phyloP scores from a whole-genome alignment of 441 rosid genomes.

The Aleurites moluccanus region DNA sequence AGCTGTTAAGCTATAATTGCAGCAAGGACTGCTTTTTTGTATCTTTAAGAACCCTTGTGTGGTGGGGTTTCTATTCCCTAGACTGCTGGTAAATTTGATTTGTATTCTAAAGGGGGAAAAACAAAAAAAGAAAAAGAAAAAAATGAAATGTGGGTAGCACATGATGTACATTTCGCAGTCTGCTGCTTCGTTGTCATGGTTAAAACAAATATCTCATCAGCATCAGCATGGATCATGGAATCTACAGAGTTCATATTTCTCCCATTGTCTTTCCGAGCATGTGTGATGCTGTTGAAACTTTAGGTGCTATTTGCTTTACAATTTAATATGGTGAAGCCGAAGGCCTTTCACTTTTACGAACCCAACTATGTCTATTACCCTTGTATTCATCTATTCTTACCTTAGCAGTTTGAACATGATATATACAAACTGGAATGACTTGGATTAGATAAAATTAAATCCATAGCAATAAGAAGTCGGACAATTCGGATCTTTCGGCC shows the following conservation, averaged over 20 bases:
- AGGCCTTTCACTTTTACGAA: conserved; percentile 2
- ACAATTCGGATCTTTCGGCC: too few species aligned
- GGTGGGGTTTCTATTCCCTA: conserved; percentile 18
- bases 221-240: conserved; percentile 36
- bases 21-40: conserved; percentile 22
- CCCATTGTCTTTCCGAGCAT: conserved; percentile 3
- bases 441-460: too few species aligned
- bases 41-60: conserved; percentile 16
- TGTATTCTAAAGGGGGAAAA: conserved; percentile 38
- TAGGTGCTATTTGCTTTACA: background rate
- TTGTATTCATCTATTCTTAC: background rate
- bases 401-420: background rate
- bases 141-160: conserved; percentile 16
- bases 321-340: conserved; percentile 15
- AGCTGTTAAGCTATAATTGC: conserved; percentile 12
- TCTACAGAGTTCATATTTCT: conserved; percentile 17
- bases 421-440: background rate
- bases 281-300: conserved; percentile 19
- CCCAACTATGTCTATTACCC: background rate
- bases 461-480: too few species aligned
- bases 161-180: conserved; percentile 32
- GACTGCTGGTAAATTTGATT: conserved; percentile 35
- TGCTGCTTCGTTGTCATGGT: conserved; percentile 14
- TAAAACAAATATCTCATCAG: conserved; percentile 25
- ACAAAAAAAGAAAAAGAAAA: conserved; percentile 9